phyloP scores from a whole-genome alignment of 805 yeast species.

The Peterozyma xylosa region DNA sequence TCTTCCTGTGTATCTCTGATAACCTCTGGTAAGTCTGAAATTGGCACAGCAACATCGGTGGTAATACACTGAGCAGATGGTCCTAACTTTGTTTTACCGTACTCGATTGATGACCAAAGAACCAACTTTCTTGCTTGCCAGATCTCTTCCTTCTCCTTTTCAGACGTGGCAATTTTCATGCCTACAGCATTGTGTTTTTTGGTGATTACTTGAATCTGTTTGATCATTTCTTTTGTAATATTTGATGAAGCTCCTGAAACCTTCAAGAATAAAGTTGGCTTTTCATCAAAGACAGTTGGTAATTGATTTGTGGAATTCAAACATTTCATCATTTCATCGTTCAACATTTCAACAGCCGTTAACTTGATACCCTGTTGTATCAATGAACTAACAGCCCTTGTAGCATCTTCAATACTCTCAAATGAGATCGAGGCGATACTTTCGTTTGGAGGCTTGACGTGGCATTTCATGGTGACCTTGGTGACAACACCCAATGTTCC shows the following conservation, averaged over 20 bases:
- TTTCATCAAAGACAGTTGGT: slow-evolving; percentile 44
- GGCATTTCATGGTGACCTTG: slow-evolving; percentile 47
- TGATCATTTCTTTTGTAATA: slow-evolving; percentile 31
- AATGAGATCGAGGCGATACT: slow-evolving; percentile 58
- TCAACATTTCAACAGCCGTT: slow-evolving; percentile 64
- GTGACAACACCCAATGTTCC: slow-evolving; percentile 61
- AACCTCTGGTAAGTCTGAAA: slow-evolving; percentile 47
- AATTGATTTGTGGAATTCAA: slow-evolving; percentile 40
- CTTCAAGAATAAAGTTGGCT: slow-evolving; percentile 54
- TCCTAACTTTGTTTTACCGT: slow-evolving; percentile 41
- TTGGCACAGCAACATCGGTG: slow-evolving; percentile 68
- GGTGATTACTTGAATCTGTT: slow-evolving; percentile 39
- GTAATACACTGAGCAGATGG: slow-evolving; percentile 48
- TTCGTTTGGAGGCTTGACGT: slow-evolving; percentile 44
- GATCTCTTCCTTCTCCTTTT: slow-evolving; percentile 50
- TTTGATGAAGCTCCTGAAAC: slow-evolving; percentile 31
- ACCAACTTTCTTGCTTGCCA: slow-evolving; percentile 66
- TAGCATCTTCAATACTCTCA: slow-evolving; percentile 51
- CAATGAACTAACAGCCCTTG: slow-evolving; percentile 48
- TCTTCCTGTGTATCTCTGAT: slow-evolving; percentile 49
- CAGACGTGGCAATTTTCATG: slow-evolving; percentile 46
- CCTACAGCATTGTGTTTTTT: slow-evolving; percentile 34
- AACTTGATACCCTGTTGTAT: slow-evolving; percentile 53
- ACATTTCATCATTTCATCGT: slow-evolving; percentile 53
- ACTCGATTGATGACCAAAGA: slow-evolving; percentile 49